Evolutionary conservation across 768 basidiomycete genomes (phyloP), one percentile per base, ranked within the genome.

Genomic region (Boletales sp.): DNA sequence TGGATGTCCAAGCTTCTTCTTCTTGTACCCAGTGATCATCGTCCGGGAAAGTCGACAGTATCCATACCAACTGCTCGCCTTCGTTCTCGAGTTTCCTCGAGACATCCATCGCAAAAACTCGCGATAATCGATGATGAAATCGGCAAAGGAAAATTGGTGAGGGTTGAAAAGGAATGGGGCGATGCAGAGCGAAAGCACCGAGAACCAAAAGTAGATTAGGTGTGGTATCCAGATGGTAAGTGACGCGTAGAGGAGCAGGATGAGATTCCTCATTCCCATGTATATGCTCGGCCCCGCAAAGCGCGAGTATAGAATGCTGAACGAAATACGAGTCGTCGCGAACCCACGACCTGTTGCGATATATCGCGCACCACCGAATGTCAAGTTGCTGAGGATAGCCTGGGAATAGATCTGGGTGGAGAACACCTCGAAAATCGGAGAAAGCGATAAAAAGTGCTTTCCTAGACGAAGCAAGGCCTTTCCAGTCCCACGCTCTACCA

Each of bases 271-370:
- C 85, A 98, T 91, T 55, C 95, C 95, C 79, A 97, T 84, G 76
- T 99, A 99, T 67, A 99, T 97, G 61, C 92, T 94, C n/a, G 97
- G 95, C 15, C 97, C 97, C 39, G 97, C 97, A 72, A 99, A 99
- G 46, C 97, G 88, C 17, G 97, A 97, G 72, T 97, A 99, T 24
- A 98, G 81, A 61, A 97, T 95, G 61, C 86, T 86, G 79, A 99
- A 99, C 27, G 86, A 91, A 55, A 97, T 90, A 31, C 97, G 85
- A 35, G 90, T 94, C 11, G 97, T 99, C 24, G 95, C 97, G 68
- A 99, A 99, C 45, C 97, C 97, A 75, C 97, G 91, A 52, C 97
- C 97, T 38, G 97, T 99, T 40, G 97, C 97, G 56, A 99, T 99
- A 68, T 99, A 99, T 50, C 97, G 87, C 47, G 97, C 97, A 52